Evolutionary conservation across 352 stramenopile genomes (phyloP), one percentile per base, ranked within the genome.

Genomic region (Globisporangium spiculum): DNA sequence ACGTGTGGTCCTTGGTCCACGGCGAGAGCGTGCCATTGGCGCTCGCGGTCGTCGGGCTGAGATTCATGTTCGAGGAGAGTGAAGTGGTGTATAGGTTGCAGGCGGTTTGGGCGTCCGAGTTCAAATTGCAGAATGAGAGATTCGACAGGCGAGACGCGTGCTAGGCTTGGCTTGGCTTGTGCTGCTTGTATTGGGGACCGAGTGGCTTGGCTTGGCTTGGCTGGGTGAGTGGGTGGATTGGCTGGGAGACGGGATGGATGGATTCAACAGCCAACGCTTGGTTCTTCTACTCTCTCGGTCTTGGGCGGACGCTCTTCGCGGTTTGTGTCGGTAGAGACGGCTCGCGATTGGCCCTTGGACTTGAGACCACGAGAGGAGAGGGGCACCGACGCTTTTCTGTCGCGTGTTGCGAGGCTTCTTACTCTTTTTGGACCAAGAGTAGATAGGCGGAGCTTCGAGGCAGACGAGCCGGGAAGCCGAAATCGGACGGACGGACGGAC

Each of bases 1-100:
- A 92, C 7, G 81, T 89, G 71, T 77, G 76, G 67, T 90, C 83
- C 72, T 88, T 88, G 52, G 80, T 93, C 86, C 86, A 93, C 20
- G 84, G 84, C 27, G 63, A 65, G 57, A 81, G 61, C 30, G 36
- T 44, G 36, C 36, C 36, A 44, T 68, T n/a, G 44, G 67, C 59
- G 30, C 57, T 74, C 27, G 76, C 72, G 38, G 72, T 81, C 46
- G 64, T 69, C n/a, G 77, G 77, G 55, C 77, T 84, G 14, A 72
- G 60, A 24, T 24, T 66, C 48, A 61, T 65, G 60, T 65, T 67
- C 1, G 34, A 61, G 3, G 27, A 44, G 4, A 20, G 44, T 34
- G 18, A 20, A 58, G 32, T 30, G 62, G 34, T 44, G 26, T 32
- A 7, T 4, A 32, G 30, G 56, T 7, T 16, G 10, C 3, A 26